Evolutionary conservation across 805 yeast species (phyloP), one percentile per base, ranked within the genome.

Genomic region (Deakozyma indianensis): DNA sequence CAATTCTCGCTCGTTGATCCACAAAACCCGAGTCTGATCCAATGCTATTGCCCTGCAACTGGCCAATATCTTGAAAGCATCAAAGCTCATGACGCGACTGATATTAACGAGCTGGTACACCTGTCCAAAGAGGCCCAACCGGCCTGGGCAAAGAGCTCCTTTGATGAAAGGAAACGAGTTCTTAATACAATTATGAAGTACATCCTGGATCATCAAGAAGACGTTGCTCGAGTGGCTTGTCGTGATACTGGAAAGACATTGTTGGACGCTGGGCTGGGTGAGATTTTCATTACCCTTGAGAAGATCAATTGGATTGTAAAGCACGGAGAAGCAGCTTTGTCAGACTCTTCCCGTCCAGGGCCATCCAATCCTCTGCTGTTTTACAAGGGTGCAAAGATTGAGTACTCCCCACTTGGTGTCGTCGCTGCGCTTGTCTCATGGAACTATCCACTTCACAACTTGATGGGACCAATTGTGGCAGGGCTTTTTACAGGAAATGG

Each of bases 361-460:
- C 90, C 96, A 20, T 72, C 92, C 2, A 86, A 83, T 56, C 64
- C 84, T 51, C 73, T 92, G 49, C 79, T 92, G 81, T 78, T 78
- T 44, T 86, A 90, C 70, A 92, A 92, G 61, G 81, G 81, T 46
- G 97, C 96, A 3, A 92, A 90, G 63, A 90, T 92, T 16, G 71
- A 94, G 51, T 92, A 92, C 61, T 95, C 88, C 61, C 97, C 98
- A 0, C 63, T 90, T 46, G 92, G 92, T 4, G 85, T 83, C 11
- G 90, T 90, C 22, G 74, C 94, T 4, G 94, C 97, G 0, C 69
- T 92, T 49, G 85, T 92, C 1, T 84, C 95, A 2, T 92, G 99
- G 99, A 92, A 92, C 59, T 92, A 92, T 60, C 98, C 99, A 0
- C 80, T 92, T 62, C 98, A 92, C 61, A 92, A 92, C 62, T 66